These are phyloP conservation scores for Vitis amurensis DNA, from an alignment of 164 flowering plant genomes.

Conservation along the genomic window DNA sequence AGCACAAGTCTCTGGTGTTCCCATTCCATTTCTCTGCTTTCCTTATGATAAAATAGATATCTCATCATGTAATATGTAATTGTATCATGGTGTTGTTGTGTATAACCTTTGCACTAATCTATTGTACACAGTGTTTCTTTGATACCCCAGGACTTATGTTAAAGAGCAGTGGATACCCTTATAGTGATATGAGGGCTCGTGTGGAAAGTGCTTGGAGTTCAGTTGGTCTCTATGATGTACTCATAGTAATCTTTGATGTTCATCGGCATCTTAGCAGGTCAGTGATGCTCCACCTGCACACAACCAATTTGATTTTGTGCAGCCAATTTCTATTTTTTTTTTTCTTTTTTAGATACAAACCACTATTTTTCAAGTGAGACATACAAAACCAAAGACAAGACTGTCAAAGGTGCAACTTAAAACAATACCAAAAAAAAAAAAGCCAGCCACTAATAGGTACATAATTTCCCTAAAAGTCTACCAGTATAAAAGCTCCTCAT, in stretches of 20 bases:
- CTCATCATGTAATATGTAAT: neutral
- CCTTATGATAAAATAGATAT: no score
- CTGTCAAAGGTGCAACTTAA: no score
- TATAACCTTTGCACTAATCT: slow-evolving; percentile 12
- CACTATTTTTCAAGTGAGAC: neutral
- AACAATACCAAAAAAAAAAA: no score
- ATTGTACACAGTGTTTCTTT: slow-evolving; percentile 80
- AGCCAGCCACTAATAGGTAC: no score
- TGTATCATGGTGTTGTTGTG: neutral
- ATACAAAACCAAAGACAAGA: no score
- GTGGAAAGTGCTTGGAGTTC: slow-evolving; percentile 91
- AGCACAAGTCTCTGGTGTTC: no score
- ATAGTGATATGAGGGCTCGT: slow-evolving; percentile 68
- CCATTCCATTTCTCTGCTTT: no score
- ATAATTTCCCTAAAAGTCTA: no score
- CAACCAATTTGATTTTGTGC: slow-evolving; percentile 1
- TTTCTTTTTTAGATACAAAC: neutral
- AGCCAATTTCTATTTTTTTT: neutral
- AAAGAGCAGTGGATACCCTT: slow-evolving; percentile 57
- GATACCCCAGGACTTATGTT: slow-evolving; percentile 95
- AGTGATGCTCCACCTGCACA: slow-evolving; percentile 9
- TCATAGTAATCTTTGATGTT: slow-evolving; percentile 90
- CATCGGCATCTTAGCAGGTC: slow-evolving; percentile 84
- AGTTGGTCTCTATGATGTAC: slow-evolving; percentile 72
- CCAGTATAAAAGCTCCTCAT: no score